phyloP scores from a whole-genome alignment of 805 yeast genomes.

The Komagataella mondaviorum region DNA sequence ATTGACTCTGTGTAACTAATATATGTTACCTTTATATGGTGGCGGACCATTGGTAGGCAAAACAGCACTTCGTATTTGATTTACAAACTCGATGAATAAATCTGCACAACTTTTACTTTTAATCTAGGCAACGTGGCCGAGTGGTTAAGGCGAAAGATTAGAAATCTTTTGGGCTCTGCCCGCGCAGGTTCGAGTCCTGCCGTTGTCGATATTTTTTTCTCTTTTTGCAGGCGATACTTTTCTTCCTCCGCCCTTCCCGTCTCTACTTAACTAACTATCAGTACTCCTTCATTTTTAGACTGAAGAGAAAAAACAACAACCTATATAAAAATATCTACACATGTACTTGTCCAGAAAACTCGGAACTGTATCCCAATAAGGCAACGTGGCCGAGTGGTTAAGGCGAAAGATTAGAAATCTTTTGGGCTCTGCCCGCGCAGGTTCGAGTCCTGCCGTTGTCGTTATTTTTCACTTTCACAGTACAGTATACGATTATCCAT shows the following conservation, averaged over 20 bases:
- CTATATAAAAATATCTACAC: no score
- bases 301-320: no score
- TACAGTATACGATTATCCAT: no score
- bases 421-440: slow-evolving; percentile 6
- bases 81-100: background rate
- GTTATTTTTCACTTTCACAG: background rate
- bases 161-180: slow-evolving; percentile 23
- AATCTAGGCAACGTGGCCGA: slow-evolving; percentile 27
- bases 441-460: slow-evolving; percentile 6
- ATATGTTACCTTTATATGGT: no score
- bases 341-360: background rate
- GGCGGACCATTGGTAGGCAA: no score
- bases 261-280: no score
- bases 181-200: slow-evolving; percentile 7
- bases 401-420: slow-evolving; percentile 52
- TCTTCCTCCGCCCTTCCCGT: no score
- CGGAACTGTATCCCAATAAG: slow-evolving; percentile 3
- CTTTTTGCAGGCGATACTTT: background rate
- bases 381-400: slow-evolving; percentile 49
- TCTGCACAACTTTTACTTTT: background rate
- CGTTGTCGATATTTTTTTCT: slow-evolving; percentile 3
- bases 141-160: slow-evolving; percentile 56
- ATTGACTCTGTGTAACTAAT: no score
- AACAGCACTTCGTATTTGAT: no score
- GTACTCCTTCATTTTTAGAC: no score